These are phyloP conservation scores for Podaxis sp. DNA, from an alignment of 768 basidiomycete genomes.

Conservation along the genomic window DNA sequence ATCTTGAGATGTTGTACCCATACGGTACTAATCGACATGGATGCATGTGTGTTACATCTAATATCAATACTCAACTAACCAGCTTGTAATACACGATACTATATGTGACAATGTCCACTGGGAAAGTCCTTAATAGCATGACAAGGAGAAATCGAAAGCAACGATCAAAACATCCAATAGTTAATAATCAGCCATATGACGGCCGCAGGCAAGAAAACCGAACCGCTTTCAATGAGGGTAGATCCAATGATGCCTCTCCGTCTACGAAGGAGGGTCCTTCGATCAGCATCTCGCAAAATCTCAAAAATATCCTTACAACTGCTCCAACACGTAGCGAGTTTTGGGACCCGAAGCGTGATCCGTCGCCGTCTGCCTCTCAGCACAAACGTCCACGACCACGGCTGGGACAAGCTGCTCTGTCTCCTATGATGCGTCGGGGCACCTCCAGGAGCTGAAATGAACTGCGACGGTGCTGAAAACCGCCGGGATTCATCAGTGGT, in stretches of 20 bases:
- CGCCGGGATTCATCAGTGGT: constrained; percentile 14
- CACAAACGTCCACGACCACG: constrained; percentile 53
- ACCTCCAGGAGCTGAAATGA: constrained; percentile 35
- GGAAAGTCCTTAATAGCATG: neutral
- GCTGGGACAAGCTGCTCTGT: constrained; percentile 19
- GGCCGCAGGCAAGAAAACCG: constrained; percentile 16
- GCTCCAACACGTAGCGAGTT: constrained; percentile 20
- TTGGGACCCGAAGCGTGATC: constrained; percentile 45
- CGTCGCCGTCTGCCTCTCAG: constrained; percentile 54
- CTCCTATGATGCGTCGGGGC: constrained; percentile 21
- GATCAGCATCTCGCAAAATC: constrained; percentile 15
- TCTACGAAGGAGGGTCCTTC: constrained; percentile 18
- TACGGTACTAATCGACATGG: neutral
- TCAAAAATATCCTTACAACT: constrained; percentile 23
- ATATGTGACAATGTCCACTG: neutral
- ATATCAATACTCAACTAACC: neutral
- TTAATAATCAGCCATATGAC: constrained; percentile 15
- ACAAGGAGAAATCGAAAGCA: neutral
- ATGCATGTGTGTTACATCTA: neutral
- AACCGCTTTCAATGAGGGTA: constrained; percentile 21
- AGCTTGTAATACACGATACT: neutral
- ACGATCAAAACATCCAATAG: constrained; percentile 9
- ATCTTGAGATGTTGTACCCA: neutral
- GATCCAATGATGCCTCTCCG: constrained; percentile 31
- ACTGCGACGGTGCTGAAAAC: constrained; percentile 23